phyloP scores from a whole-genome alignment of 768 basidiomycete species.

The Mycena vitilis region DNA sequence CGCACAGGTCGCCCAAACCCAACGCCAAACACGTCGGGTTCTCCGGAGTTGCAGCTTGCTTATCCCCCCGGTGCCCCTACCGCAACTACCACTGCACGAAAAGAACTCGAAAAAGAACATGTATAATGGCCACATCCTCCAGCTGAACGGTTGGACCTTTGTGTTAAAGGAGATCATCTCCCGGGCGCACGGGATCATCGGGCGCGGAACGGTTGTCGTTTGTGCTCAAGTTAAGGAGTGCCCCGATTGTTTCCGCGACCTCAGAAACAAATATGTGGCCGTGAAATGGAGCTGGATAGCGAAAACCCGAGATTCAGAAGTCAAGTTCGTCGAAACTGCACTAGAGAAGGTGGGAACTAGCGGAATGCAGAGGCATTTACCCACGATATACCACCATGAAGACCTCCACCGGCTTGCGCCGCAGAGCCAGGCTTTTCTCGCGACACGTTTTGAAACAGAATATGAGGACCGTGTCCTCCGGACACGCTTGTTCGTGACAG shows the following conservation, averaged over 20 bases:
- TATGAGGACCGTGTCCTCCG: slow-evolving; percentile 16
- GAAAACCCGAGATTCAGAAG: not conserved
- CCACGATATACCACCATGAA: slow-evolving; percentile 12
- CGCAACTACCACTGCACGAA: too few relatives aligned
- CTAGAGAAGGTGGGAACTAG: too few relatives aligned
- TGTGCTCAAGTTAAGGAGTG: not conserved
- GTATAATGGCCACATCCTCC: not conserved
- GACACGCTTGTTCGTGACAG: too few relatives aligned
- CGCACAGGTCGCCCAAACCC: not conserved
- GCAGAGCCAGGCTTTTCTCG: not conserved
- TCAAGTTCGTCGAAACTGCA: not conserved
- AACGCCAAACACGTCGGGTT: too few relatives aligned
- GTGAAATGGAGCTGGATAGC: slow-evolving; percentile 20
- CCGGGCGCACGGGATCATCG: slow-evolving; percentile 5
- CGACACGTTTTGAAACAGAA: not conserved
- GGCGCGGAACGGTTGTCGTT: slow-evolving; percentile 14
- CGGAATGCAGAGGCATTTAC: slow-evolving; percentile 16
- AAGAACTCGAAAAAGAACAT: too few relatives aligned
- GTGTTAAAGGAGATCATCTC: not conserved
- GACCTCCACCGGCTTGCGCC: slow-evolving; percentile 1
- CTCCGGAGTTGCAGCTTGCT: too few relatives aligned
- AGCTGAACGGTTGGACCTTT: not conserved
- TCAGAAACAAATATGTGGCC: not conserved
- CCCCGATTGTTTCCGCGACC: not conserved
- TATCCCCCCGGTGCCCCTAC: too few relatives aligned